Base-by-base conservation (phyloP, 495 filamentous ascomycete species). In the Penicillium manginii region DNA sequence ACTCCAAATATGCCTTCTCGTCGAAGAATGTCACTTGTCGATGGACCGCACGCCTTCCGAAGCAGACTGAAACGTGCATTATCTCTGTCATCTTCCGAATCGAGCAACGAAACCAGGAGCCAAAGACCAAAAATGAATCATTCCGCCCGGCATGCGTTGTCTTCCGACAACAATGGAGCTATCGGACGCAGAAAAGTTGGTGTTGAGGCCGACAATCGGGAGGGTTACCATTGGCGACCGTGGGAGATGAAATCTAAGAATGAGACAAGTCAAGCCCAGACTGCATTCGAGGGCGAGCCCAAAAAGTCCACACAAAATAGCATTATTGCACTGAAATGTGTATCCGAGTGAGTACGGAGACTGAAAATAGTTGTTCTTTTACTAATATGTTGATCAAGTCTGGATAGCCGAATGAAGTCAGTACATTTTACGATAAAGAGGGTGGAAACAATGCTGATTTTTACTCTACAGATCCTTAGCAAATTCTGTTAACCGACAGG, bases 81-180 rank as follows among this genome's bases (percentile, higher is more conserved):
- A 33, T 50, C 48, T n/a, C 21, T 50, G 12, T 50, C 26, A 31
- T 18, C 48, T 19, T 50, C 48, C 48, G 48, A 50, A 32, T 50
- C 48, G 17, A 18, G 32, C 17, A 50, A 18, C 32, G 26, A 17
- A 50, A 26, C 11, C 26, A 18, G 48, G 29, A 50, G 11, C 21
- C 18, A 32, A 50, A 17, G 18, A 29, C n/a, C 8, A 10, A 50
- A 23, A 50, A 15, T 33, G n/a, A 50, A 22, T 50, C 26, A 18
- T 32, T 33, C 26, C 14, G 29, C 21, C 23, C 22, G 32, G 17
- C 18, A 18, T 18, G 26, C 3, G n/a, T 50, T 50, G 14, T 50
- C 4, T 37, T 37, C 9, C 8, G 33, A 37, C 2, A 37, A 15
- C 8, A 37, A 15, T 37, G 33, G 33, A 37, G 23, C 23, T 26